These are phyloP conservation scores for Striga hermonthica DNA, from an alignment of 305 asterid species.

Conservation along the genomic window DNA sequence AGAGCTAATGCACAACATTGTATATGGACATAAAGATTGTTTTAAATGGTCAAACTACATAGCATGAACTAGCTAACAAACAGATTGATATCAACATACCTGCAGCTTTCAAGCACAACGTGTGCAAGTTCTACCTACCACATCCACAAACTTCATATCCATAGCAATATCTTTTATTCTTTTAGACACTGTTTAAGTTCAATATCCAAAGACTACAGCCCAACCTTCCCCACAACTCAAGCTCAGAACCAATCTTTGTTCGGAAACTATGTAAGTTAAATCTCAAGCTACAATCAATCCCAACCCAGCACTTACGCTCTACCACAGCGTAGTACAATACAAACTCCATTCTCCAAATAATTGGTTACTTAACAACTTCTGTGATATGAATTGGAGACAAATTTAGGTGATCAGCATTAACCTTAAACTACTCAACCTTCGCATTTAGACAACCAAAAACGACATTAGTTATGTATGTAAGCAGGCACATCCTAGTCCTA, in stretches of 20 bases:
- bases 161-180: neutral
- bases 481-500: neutral
- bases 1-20: neutral
- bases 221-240: neutral
- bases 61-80: neutral
- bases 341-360: constrained; percentile 3
- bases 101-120: constrained; percentile 3
- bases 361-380: constrained; percentile 10
- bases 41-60: neutral
- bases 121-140: neutral
- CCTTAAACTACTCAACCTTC: neutral
- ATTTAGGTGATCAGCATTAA: neutral
- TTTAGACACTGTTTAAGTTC: constrained; percentile 4
- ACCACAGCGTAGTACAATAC: neutral
- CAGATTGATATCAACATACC: neutral
- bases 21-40: neutral
- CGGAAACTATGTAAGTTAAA: neutral
- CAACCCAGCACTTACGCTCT: neutral
- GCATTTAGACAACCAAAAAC: neutral
- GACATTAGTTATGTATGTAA: neutral
- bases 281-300: neutral
- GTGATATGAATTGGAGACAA: neutral
- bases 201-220: neutral
- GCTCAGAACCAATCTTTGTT: constrained; percentile 2
- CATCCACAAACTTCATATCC: constrained; percentile 9